Evolutionary conservation across 176 grass and related monocot species (phyloP).

Genomic region (Elymus sibiricus): DNA sequence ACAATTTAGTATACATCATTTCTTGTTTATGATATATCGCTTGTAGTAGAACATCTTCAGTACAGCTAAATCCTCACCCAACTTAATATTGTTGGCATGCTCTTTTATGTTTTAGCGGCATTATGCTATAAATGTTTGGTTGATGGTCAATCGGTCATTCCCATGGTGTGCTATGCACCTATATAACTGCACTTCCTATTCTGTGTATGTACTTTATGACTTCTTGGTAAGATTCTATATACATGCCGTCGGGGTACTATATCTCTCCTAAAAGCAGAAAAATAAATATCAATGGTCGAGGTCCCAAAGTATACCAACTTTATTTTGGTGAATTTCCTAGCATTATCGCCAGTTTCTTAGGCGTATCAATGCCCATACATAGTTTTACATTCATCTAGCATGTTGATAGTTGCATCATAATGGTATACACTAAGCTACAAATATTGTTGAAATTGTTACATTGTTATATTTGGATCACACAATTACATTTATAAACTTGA

Average conservation of each 20-base stretch:
- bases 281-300: conserved; percentile 24
- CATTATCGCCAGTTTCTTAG: neutral
- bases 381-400: neutral
- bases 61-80: neutral
- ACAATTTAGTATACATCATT: neutral
- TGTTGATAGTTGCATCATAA: neutral
- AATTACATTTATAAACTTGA: no score
- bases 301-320: conserved; percentile 16
- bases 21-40: neutral
- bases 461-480: no score
- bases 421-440: neutral
- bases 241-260: conserved; percentile 48
- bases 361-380: neutral
- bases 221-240: neutral
- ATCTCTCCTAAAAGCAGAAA: conserved; percentile 28
- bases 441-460: neutral
- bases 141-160: neutral
- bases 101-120: neutral
- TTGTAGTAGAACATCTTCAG: neutral
- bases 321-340: neutral
- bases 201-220: neutral
- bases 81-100: neutral
- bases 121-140: neutral
- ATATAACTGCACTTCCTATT: neutral
- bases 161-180: neutral